These are phyloP conservation scores for Salvia splendens DNA, from an alignment of 257 asterid genomes.

Conservation along the genomic window DNA sequence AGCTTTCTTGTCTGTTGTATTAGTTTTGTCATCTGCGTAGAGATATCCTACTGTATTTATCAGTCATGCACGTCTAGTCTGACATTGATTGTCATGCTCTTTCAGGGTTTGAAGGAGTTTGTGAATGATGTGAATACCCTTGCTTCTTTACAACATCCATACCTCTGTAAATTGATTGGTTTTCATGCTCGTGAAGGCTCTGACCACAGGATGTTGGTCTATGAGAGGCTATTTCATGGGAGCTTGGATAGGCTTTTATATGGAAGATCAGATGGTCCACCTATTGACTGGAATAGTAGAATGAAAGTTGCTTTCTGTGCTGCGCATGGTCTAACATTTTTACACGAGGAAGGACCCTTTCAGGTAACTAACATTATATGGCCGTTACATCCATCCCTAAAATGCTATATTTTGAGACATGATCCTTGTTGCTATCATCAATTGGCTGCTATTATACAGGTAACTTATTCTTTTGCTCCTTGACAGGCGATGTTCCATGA, in stretches of 20 bases:
- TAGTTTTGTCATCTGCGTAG: slow-evolving; percentile 4
- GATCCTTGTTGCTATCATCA: slow-evolving; percentile 11
- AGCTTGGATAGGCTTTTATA: slow-evolving; percentile 81
- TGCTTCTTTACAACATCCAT: slow-evolving; percentile 77
- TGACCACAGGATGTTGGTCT: slow-evolving; percentile 78
- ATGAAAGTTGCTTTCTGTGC: slow-evolving; percentile 89
- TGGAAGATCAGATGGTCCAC: slow-evolving; percentile 94
- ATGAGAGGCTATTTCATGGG: slow-evolving; percentile 84
- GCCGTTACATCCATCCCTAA: slow-evolving; percentile 12
- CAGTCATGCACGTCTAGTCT: background rate
- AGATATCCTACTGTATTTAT: background rate
- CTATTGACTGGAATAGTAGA: slow-evolving; percentile 91
- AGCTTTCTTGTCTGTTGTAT: background rate
- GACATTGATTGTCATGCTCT: slow-evolving; percentile 16
- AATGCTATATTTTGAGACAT: slow-evolving; percentile 9
- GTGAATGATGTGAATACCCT: slow-evolving; percentile 73
- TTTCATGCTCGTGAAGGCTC: slow-evolving; percentile 90
- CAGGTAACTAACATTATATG: slow-evolving; percentile 54
- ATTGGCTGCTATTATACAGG: background rate
- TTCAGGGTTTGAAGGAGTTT: slow-evolving; percentile 85
- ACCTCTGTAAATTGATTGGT: slow-evolving; percentile 81
- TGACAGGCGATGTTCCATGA: slow-evolving; percentile 95
- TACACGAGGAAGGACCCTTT: slow-evolving; percentile 97
- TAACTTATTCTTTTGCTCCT: slow-evolving; percentile 30
- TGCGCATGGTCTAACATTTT: slow-evolving; percentile 90